A percentile compares a stretch with the other conserved stretches of the same genome.
These are phyloP conservation scores for Ricinus communis DNA, from an alignment of 345 rosid genomes.

Conservation along the genomic window DNA sequence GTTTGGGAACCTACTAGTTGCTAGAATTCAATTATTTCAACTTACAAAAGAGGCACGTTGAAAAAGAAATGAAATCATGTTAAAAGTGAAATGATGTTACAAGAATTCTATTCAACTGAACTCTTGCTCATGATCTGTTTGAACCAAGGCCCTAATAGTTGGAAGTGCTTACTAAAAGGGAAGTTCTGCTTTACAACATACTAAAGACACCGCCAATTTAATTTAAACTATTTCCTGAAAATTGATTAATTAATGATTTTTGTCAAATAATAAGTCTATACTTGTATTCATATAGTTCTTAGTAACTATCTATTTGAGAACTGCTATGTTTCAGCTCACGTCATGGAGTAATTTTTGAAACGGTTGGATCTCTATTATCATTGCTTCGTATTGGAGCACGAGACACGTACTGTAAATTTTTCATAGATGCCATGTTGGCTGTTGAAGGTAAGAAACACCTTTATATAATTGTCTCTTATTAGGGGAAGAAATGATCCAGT, in stretches of 20 bases:
- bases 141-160: neutral
- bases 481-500: neutral
- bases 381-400: slow-evolving; percentile 78
- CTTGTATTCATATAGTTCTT: neutral
- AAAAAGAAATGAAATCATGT: too few species aligned
- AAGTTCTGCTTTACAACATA: neutral
- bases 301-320: neutral
- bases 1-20: too few species aligned
- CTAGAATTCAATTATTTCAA: too few species aligned
- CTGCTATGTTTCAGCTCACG: slow-evolving; percentile 44
- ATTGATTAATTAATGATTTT: neutral
- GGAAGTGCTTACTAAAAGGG: neutral
- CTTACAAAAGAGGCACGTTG: too few species aligned
- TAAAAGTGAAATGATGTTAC: too few species aligned
- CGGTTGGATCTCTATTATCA: slow-evolving; percentile 76
- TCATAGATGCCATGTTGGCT: slow-evolving; percentile 63
- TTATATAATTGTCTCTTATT: neutral
- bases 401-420: slow-evolving; percentile 72
- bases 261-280: neutral
- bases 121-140: too few species aligned
- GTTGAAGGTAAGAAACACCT: slow-evolving; percentile 57
- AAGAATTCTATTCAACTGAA: too few species aligned
- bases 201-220: too few species aligned
- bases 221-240: neutral
- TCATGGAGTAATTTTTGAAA: slow-evolving; percentile 76